Base-by-base conservation (phyloP, 257 asterid genomes). In the Asclepias syriaca region DNA sequence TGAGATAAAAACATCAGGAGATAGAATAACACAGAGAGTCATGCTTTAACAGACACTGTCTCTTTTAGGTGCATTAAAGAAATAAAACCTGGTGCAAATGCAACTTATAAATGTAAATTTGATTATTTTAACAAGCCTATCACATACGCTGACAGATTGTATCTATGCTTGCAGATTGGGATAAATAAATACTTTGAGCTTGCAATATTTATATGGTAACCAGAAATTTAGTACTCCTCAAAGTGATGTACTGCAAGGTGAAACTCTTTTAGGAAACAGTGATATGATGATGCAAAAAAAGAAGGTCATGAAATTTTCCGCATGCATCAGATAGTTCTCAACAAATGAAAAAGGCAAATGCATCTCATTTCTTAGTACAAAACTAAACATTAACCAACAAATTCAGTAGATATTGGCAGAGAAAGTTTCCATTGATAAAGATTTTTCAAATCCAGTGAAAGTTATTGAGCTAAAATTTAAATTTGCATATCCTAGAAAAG, bases 1-100 rank as follows among this genome's bases (percentile, higher is more conserved):
- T 72, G 53, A 72, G 34, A 81, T 77, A 53, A 54, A 40, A 73
- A 22, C 43, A 79, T 50, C 68, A 72, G 70, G 14, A 39, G 77
- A 54, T 63, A n/a, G 55, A 10, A 43, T 46, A 22, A 5, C 37
- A 66, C 10, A 45, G 45, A 65, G 22, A 65, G 2, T 40, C 1
- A 29, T 39, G 29, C 18, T 13, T 10, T 22, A 22, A 24, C 16
- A 22, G 3, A 57, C 7, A 8, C 14, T 15, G 12, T 58, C 39
- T 58, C 13, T 58, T 58, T 58, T 22, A 58, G 29, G 13, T 21
- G 24, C 59, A 54, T 18, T 54, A 54, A 8, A 5, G 27, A 54
- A 54, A 51, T 54, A 56, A 56, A 56, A 21, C 32, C 32, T 56
- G 22, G 27, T 55, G 21, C 11, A 55, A n/a, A 7, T 55, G 60